phyloP scores from a whole-genome alignment of 257 asterid genomes.

The Coffea eugenioides region DNA sequence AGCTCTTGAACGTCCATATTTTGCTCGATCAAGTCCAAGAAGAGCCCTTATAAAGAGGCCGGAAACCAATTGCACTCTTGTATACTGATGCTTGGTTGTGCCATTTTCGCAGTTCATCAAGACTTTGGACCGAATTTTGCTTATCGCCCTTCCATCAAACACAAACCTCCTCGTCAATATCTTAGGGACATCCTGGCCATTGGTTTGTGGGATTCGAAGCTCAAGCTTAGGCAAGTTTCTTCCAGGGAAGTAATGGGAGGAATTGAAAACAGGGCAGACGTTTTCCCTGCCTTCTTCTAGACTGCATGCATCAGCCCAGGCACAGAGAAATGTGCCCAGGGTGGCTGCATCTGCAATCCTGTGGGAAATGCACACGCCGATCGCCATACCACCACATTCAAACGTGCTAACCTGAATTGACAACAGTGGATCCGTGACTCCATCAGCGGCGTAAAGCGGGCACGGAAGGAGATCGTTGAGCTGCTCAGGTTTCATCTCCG shows the following conservation, averaged over 20 bases:
- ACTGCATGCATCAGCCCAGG: slow-evolving; percentile 28
- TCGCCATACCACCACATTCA: slow-evolving; percentile 33
- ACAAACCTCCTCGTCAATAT: slow-evolving; percentile 19
- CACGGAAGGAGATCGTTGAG: slow-evolving; percentile 21
- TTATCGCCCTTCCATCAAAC: slow-evolving; percentile 21
- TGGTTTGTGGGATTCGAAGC: neutral
- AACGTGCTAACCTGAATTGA: slow-evolving; percentile 20
- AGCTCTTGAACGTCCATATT: slow-evolving; percentile 12
- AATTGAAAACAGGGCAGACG: slow-evolving; percentile 18
- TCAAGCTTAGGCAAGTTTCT: slow-evolving; percentile 2
- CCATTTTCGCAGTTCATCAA: no score
- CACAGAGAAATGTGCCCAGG: slow-evolving; percentile 20
- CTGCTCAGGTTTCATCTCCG: neutral
- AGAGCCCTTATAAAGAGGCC: slow-evolving; percentile 20
- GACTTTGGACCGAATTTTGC: neutral
- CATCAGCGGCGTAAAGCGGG: neutral
- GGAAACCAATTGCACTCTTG: slow-evolving; percentile 21
- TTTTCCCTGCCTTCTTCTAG: neutral
- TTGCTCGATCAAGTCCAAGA: neutral
- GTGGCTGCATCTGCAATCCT: slow-evolving; percentile 26
- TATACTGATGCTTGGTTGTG: neutral
- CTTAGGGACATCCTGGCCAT: neutral
- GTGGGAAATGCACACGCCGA: slow-evolving; percentile 27
- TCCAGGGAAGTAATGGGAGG: slow-evolving; percentile 22
- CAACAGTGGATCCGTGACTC: slow-evolving; percentile 2